These are phyloP conservation scores for Fraxinus albicans DNA, from an alignment of 305 asterid species.

Conservation along the genomic window DNA sequence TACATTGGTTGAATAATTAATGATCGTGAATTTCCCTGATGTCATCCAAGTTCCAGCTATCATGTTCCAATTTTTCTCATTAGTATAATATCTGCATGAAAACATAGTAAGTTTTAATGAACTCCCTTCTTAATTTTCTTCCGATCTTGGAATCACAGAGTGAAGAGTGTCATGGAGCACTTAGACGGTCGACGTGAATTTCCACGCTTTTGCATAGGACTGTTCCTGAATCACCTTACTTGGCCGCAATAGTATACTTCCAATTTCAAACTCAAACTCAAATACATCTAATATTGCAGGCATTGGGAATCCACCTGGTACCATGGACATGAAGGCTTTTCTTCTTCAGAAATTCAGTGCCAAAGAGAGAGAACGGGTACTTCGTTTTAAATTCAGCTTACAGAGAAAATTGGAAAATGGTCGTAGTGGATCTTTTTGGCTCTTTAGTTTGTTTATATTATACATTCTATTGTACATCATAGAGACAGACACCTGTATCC, in stretches of 20 bases:
- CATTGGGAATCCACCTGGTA: constrained; percentile 92
- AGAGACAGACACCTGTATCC: neutral
- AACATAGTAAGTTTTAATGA: constrained; percentile 1
- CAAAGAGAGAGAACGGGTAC: constrained; percentile 71
- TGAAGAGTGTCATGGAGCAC: constrained; percentile 86
- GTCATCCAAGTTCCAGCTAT: neutral
- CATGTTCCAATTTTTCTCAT: neutral
- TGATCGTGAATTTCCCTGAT: constrained; percentile 3
- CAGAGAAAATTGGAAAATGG: neutral
- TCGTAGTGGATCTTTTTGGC: neutral
- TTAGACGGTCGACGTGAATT: constrained; percentile 79
- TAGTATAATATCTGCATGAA: neutral
- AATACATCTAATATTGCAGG: constrained; percentile 42
- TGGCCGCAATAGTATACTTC: neutral
- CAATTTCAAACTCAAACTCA: neutral
- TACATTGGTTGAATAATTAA: neutral
- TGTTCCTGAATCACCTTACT: constrained; percentile 19
- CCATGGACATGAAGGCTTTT: constrained; percentile 90
- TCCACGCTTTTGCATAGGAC: constrained; percentile 91
- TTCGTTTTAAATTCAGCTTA: neutral
- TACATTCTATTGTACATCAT: neutral
- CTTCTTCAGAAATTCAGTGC: constrained; percentile 88
- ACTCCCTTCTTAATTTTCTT: neutral
- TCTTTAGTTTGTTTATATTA: neutral
- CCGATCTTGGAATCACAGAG: constrained; percentile 40